Base-by-base conservation (phyloP, 2,329 filamentous ascomycete species). In the Microthyrium microscopicum region DNA sequence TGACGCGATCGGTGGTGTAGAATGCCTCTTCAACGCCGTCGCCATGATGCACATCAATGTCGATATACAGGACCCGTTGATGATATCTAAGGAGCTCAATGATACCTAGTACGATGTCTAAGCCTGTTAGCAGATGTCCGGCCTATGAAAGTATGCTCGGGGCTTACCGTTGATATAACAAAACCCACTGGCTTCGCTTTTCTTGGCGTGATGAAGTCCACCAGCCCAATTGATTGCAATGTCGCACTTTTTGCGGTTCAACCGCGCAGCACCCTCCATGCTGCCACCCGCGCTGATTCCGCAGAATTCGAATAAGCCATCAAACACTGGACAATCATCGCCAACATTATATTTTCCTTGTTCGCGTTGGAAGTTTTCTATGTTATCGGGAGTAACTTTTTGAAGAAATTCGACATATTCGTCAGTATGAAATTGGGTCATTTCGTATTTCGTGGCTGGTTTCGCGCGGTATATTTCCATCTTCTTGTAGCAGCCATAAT, bases 341-440 rank as follows among this genome's bases (percentile, higher is more conserved):
- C 73, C 73, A 36, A 77, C 72, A 39, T 77, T 77, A 56, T 76
- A 64, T 58, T 64, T 72, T 70, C 81, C 77, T 54, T 95, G 85
- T 54, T 98, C 89, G 46, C 85, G 80, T 45, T 77, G 70, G 51
- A 83, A 95, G 42, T 70, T 71, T 46, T 98, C 91, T 82, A 95
- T 95, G 53, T 98, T 98, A 60, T 98, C 89, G 2, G 89, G 91
- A 0, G 89, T 95, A 35, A 98, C 89, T 47, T 91, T 92, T 40
- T 71, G 70, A 27, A 78, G 60, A 48, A 78, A 78, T 36, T 78
- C 73, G 48, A 78, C 73, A 51, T 78, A 78, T 43, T 78, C 73
- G 52, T 77, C 73, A 6, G 73, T 77, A 52, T 78, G 73, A 50
- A 77, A 78, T 50, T 77, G 73, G 40, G 72, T 76, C 73, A 78